phyloP scores from a whole-genome alignment of 257 asterid genomes.

The Solanum raphanifolium region DNA sequence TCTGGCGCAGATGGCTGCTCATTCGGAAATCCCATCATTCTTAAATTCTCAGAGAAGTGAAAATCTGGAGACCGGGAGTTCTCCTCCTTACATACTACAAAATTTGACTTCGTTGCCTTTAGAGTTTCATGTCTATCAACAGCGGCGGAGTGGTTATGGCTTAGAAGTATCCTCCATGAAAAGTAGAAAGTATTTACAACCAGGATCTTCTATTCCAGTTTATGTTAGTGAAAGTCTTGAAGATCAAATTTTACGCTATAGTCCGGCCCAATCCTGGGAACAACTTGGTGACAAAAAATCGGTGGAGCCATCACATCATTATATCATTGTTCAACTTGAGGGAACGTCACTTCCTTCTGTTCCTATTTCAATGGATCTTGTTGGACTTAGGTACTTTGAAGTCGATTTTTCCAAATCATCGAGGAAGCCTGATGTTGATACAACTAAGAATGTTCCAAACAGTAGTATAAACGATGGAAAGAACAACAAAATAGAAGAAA shows the following conservation, averaged over 20 bases:
- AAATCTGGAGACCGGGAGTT: constrained; percentile 46
- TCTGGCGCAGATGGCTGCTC: constrained; percentile 19
- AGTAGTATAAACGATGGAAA: constrained; percentile 30
- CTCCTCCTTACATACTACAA: constrained; percentile 85
- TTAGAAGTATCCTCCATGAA: constrained; percentile 43
- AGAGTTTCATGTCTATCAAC: constrained; percentile 44
- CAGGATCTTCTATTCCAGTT: constrained; percentile 69
- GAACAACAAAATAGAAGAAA: constrained; percentile 28
- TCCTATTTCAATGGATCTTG: constrained; percentile 97
- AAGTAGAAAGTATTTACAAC: constrained; percentile 41
- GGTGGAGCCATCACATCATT: constrained; percentile 58
- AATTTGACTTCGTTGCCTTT: constrained; percentile 85
- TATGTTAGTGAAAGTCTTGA: constrained; percentile 68
- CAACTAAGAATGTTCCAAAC: constrained; percentile 21
- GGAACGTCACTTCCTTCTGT: constrained; percentile 69
- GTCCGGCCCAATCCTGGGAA: constrained; percentile 61
- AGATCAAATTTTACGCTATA: constrained; percentile 50
- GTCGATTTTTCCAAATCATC: constrained; percentile 70
- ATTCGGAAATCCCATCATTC: constrained; percentile 27
- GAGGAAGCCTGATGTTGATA: constrained; percentile 34
- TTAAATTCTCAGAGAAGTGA: constrained; percentile 30
- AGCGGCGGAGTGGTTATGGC: constrained; percentile 42
- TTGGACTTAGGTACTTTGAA: constrained; percentile 85
- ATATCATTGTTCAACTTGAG: constrained; percentile 74
- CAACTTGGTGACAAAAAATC: constrained; percentile 50